Conservation (phyloP, 2,329 filamentous ascomycete genomes). For the Zopfia rhizophila region DNA sequence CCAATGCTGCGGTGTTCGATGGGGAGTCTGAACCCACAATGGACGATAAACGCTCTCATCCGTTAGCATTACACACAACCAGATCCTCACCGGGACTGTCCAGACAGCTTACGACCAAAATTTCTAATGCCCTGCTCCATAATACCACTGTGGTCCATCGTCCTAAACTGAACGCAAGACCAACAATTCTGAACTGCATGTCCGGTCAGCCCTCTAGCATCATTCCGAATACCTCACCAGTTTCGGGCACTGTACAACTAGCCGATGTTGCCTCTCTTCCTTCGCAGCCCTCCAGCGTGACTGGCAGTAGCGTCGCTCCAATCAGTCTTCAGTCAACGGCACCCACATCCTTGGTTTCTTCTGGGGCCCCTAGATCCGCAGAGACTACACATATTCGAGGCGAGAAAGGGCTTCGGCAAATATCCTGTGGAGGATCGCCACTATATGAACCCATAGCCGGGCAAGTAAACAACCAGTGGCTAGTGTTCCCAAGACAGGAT, state of each 20-base stretch:
- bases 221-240: background rate
- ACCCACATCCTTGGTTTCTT: slow-evolving; percentile 47
- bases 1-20: slow-evolving; percentile 42
- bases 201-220: slow-evolving; percentile 14
- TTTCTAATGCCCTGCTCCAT: slow-evolving; percentile 39
- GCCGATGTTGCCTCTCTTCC: slow-evolving; percentile 33
- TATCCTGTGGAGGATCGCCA: slow-evolving; percentile 25
- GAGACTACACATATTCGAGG: slow-evolving; percentile 36
- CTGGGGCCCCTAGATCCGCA: slow-evolving; percentile 40
- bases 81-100: slow-evolving; percentile 44
- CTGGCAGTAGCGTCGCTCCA: slow-evolving; percentile 39
- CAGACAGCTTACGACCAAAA: slow-evolving; percentile 34
- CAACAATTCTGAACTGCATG: slow-evolving; percentile 32
- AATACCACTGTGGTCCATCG: slow-evolving; percentile 46
- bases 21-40: slow-evolving; percentile 46
- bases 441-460: slow-evolving; percentile 25
- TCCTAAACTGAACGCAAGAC: slow-evolving; percentile 39
- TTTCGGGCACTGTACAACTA: background rate
- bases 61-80: slow-evolving; percentile 31
- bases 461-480: slow-evolving; percentile 32
- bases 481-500: slow-evolving; percentile 48
- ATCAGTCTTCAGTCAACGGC: slow-evolving; percentile 45
- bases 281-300: slow-evolving; percentile 38
- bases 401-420: slow-evolving; percentile 26
- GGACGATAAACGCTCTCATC: slow-evolving; percentile 17